A percentile compares a stretch with the other conserved stretches of the same genome.
Evolutionary conservation across 169 alveolate species (phyloP).

Genomic region (Eimeria necatrix): DNA sequence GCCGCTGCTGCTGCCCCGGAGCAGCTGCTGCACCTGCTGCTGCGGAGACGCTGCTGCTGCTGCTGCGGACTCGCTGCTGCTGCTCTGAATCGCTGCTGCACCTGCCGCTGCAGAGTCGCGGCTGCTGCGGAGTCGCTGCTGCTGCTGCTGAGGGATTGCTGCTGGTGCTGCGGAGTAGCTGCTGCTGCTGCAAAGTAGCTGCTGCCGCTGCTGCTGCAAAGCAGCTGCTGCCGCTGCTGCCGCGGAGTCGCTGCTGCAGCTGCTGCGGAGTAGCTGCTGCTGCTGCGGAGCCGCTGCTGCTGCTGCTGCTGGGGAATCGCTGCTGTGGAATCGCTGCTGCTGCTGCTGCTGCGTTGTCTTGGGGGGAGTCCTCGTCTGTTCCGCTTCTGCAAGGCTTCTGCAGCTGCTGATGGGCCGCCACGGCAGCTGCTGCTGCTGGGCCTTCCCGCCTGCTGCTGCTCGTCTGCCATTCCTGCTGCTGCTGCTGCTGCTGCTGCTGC

Average conservation of each 20-base stretch:
- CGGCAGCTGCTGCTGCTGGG: conserved; percentile 20
- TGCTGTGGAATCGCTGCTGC: too few species aligned
- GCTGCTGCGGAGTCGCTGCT: neutral
- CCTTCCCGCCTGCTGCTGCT: neutral
- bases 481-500: conserved; percentile 47
- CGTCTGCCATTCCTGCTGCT: neutral
- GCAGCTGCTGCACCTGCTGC: too few species aligned
- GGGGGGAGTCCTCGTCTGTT: too few species aligned
- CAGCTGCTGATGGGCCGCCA: neutral
- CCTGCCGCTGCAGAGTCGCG: neutral
- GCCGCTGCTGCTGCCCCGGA: too few species aligned
- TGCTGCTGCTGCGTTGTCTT: too few species aligned
- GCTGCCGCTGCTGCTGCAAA: too few species aligned
- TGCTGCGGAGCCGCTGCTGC: too few species aligned
- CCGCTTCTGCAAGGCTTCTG: neutral
- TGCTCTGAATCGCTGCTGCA: too few species aligned
- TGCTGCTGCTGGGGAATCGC: too few species aligned
- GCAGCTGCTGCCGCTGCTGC: too few species aligned
- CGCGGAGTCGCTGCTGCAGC: too few species aligned
- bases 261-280: too few species aligned
- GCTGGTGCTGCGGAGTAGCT: neutral
- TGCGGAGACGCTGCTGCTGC: neutral
- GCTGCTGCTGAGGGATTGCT: neutral
- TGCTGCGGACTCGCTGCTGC: neutral
- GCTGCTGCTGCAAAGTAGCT: neutral